Evolutionary conservation across 495 filamentous ascomycete species (phyloP).

Genomic region (Umbilicaria muhlenbergii): DNA sequence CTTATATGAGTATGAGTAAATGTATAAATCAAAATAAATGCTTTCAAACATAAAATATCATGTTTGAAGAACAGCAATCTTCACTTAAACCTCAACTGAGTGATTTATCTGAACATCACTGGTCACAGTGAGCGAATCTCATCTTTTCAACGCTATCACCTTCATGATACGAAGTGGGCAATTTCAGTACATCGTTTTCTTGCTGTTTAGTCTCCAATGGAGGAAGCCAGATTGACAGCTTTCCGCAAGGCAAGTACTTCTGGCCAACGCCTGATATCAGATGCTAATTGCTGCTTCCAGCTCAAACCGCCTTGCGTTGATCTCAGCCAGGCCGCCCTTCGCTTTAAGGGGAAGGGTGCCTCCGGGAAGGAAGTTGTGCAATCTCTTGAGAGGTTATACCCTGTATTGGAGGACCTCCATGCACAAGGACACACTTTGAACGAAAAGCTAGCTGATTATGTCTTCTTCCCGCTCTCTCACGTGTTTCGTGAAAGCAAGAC

Average conservation of each 20-base stretch:
- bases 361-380: constrained; percentile 36
- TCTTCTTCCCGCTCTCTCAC: constrained; percentile 83
- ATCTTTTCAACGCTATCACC: too few relatives aligned
- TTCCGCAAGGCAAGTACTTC: not conserved
- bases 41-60: too few relatives aligned
- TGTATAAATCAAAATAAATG: too few relatives aligned
- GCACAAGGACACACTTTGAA: constrained; percentile 42
- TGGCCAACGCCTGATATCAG: not conserved
- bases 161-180: not conserved
- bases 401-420: constrained; percentile 35
- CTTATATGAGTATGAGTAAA: too few relatives aligned
- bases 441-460: constrained; percentile 76
- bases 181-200: not conserved
- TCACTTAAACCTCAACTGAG: too few relatives aligned
- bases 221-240: not conserved
- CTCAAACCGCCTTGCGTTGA: constrained; percentile 66
- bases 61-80: too few relatives aligned
- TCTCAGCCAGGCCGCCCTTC: constrained; percentile 54
- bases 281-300: constrained; percentile 23
- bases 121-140: too few relatives aligned
- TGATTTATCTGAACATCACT: too few relatives aligned
- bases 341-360: constrained; percentile 36
- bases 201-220: not conserved
- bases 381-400: constrained; percentile 37
- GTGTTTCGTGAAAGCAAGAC: constrained; percentile 63